Conservation (phyloP, 768 basidiomycete genomes). For the Russula olivacea region DNA sequence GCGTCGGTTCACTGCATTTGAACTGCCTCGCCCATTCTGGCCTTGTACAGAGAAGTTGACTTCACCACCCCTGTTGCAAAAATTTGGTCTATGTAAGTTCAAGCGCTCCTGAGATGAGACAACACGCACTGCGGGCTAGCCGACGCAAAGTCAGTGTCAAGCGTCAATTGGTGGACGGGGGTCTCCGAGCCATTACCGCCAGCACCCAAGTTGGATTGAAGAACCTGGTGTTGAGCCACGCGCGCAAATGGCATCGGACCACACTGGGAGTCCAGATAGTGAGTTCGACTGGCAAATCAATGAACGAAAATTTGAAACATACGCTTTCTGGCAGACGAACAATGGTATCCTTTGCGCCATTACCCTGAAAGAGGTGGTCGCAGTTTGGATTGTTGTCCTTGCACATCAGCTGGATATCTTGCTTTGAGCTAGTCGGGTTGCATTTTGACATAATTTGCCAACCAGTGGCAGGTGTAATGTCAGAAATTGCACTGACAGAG, state of each 20-base stretch:
- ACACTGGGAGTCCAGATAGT: background rate
- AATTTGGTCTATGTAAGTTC: background rate
- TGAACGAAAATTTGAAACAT: background rate
- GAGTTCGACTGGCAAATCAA: background rate
- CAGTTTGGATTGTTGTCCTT: constrained; percentile 1
- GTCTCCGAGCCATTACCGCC: too few relatives aligned
- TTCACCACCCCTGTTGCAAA: background rate
- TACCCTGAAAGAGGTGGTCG: constrained; percentile 22
- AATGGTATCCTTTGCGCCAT: constrained; percentile 18
- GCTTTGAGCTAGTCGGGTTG: background rate
- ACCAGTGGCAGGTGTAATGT: constrained; percentile 13
- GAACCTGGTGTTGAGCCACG: background rate
- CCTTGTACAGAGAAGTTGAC: background rate
- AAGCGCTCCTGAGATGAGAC: background rate
- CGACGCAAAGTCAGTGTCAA: background rate
- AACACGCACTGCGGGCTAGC: background rate
- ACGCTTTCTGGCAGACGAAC: constrained; percentile 24
- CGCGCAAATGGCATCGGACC: constrained; percentile 7
- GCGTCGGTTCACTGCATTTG: background rate
- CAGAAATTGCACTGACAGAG: constrained; percentile 12
- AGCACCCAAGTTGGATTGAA: background rate
- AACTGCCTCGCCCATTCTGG: background rate
- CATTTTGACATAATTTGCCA: constrained; percentile 11
- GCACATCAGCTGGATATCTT: constrained; percentile 10
- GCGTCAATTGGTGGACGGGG: background rate